Evolutionary conservation across 2,329 filamentous ascomycete species (phyloP).

Genomic region (Botrytis aclada): DNA sequence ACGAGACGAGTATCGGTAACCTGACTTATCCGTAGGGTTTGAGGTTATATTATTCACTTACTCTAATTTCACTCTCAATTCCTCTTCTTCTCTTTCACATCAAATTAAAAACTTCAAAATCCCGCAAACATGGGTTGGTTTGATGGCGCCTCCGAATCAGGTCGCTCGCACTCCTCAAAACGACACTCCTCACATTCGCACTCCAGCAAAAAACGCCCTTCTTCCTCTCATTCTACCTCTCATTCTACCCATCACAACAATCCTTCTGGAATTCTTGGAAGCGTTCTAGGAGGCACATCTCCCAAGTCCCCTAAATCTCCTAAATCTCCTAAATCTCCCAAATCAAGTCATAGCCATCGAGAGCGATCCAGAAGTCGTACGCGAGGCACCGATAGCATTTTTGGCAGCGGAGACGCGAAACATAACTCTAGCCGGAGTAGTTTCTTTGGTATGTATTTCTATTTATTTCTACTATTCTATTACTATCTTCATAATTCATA

Average conservation of each 20-base stretch:
- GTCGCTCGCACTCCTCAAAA: constrained; percentile 30
- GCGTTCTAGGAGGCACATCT: neutral
- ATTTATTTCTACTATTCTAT: neutral
- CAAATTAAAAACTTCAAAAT: neutral
- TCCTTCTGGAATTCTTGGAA: constrained; percentile 9
- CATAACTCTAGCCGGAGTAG: constrained; percentile 45
- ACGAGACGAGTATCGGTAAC: neutral
- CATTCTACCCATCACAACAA: constrained; percentile 17
- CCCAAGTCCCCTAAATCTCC: constrained; percentile 5
- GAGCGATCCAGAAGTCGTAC: constrained; percentile 35
- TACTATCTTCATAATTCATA: neutral
- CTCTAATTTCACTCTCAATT: neutral
- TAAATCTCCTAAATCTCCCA: neutral
- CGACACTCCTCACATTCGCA: constrained; percentile 31
- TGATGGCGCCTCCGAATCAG: constrained; percentile 40
- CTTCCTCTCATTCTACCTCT: constrained; percentile 22
- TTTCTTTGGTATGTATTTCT: constrained; percentile 35
- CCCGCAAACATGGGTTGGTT: constrained; percentile 45
- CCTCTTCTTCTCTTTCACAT: neutral
- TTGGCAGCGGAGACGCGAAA: constrained; percentile 42
- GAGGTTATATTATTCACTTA: neutral
- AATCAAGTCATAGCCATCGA: constrained; percentile 19
- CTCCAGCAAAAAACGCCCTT: constrained; percentile 27
- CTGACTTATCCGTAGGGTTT: neutral
- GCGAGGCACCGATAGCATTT: constrained; percentile 39